Conservation (phyloP, 2,329 filamentous ascomycete genomes). For the Arthrocladium fulminans region DNA sequence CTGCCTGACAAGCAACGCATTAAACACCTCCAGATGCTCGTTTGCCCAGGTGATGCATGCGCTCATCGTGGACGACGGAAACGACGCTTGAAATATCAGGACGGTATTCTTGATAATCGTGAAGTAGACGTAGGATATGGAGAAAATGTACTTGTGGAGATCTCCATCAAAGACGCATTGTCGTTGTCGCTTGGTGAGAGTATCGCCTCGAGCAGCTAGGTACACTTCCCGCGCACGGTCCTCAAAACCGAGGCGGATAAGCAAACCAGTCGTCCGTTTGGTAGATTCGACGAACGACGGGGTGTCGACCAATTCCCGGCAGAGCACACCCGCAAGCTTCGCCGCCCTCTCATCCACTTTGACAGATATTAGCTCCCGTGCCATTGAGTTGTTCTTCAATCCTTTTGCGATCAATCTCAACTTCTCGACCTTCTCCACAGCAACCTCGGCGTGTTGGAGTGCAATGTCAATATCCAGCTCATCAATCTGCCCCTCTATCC, state of each 20-base stretch:
- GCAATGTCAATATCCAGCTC: conserved; percentile 94
- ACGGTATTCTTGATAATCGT: conserved; percentile 90
- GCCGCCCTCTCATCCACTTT: conserved; percentile 80
- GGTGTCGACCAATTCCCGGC: conserved; percentile 66
- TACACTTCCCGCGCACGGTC: conserved; percentile 83
- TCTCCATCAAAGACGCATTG: conserved; percentile 95
- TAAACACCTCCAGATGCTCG: conserved; percentile 85
- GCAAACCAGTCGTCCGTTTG: conserved; percentile 71
- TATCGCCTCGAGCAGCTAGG: conserved; percentile 65
- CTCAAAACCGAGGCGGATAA: conserved; percentile 79
- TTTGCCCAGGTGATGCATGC: conserved; percentile 99
- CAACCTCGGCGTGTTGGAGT: conserved; percentile 75
- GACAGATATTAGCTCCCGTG: conserved; percentile 83
- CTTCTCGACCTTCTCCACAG: conserved; percentile 76
- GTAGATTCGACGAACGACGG: conserved; percentile 71
- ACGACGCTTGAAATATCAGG: conserved; percentile 75
- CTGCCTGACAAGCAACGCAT: conserved; percentile 70
- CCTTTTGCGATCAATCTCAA: conserved; percentile 69
- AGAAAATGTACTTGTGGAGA: conserved; percentile 85
- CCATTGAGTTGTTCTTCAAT: conserved; percentile 75
- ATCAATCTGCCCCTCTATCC: conserved; percentile 92
- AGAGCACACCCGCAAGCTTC: conserved; percentile 66
- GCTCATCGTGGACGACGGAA: conserved; percentile 78
- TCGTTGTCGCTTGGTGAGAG: conserved; percentile 72
- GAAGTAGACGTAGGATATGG: conserved; percentile 93